Evolutionary conservation across 495 filamentous ascomycete species (phyloP), one percentile per base, ranked within the genome.

Genomic region (Trichoderma reesei): DNA sequence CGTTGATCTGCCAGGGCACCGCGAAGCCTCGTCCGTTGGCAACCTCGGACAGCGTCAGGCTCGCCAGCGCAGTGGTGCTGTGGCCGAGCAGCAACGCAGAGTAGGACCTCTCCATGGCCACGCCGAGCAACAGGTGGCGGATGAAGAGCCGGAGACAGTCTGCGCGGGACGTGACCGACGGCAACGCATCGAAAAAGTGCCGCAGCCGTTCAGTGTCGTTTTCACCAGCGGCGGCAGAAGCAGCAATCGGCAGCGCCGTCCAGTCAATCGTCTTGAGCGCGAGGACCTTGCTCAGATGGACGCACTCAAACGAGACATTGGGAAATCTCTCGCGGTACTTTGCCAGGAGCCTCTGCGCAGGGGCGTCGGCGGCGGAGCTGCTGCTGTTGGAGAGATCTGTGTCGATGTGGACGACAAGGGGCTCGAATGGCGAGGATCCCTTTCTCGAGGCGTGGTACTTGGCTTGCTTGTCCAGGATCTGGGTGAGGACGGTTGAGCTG

Each of bases 21-120:
- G 87, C 82, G 65, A 87, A 88, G 0, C 92, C 94, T 4, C 94
- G 82, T 0, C 94, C 94, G 74, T 97, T 96, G 6, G 95, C 91
- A 3, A 91, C 90, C 72, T 92, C 89, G 1, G 90, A 79, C 3
- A 98, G 85, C 4, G 90, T 90, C 67, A 89, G 88, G 68, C 93
- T 89, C 4, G 94, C 93, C 31, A 98, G 82, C 11, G 88, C 82
- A 8, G 90, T 97, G 10, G 95, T 95, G 56, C 85, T 90, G 75
- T 94, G 86, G 16, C 90, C 93, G 75, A 93, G 89, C 0, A 97
- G 71, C 34, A 98, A 80, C 20, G 83, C 81, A 63, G 86, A 81
- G 71, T 88, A 93, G n/a, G 68, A 72, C 33, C 79, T 68, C 2
- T 72, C 69, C 61, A 82, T 79, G 16, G 91, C 90, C 51, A 83